Base-by-base conservation (phyloP, 768 basidiomycete species). In the Pulveroboletus sp. region DNA sequence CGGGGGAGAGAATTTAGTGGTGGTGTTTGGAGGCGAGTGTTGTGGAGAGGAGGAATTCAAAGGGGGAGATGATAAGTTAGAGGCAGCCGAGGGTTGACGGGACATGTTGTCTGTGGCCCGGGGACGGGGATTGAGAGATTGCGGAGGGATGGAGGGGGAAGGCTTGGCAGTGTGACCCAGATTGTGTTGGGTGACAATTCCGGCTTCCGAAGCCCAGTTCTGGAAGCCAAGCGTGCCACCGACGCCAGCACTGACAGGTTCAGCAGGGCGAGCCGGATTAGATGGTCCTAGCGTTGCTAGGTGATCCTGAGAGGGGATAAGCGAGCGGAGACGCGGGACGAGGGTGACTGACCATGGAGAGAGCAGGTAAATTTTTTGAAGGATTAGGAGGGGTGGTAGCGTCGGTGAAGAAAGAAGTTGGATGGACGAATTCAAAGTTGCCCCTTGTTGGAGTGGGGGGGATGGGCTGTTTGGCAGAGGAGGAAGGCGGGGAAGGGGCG, bases 131-230 rank as follows among this genome's bases (percentile, higher is more conserved):
- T 35, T 52, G 10, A 56, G 49, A 6, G 55, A 36, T 27, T 56
- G 57, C 34, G 19, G 53, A 21, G 4, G 43, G 13, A 34, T 13
- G 31, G 52, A 24, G n/a, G 38, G 19, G 5, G 45, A 2, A 10
- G 49, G 45, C 27, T 53, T 61, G 1, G 50, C 19, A 17, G 51
- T 19, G 29, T 35, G 59, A 5, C 27, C 43, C 36, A 45, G 61
- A 34, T 51, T 49, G 4, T 48, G 62, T 39, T 58, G 63, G 17
- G 55, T 24, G 29, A 57, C 32, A 23, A 67, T 58, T 29, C 58
- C 58, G 45, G 33, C 67, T 59, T 67, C 66, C 17, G 65, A 67
- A 19, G 63, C 65, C 66, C 66, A 67, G 39, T 43, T 47, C 42
- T 69, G 65, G 65, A 63, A 67, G 32, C 65, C 56, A 17, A 45